These are phyloP conservation scores for Rhizopogon sp. DNA, from an alignment of 768 basidiomycete species.

Conservation along the genomic window DNA sequence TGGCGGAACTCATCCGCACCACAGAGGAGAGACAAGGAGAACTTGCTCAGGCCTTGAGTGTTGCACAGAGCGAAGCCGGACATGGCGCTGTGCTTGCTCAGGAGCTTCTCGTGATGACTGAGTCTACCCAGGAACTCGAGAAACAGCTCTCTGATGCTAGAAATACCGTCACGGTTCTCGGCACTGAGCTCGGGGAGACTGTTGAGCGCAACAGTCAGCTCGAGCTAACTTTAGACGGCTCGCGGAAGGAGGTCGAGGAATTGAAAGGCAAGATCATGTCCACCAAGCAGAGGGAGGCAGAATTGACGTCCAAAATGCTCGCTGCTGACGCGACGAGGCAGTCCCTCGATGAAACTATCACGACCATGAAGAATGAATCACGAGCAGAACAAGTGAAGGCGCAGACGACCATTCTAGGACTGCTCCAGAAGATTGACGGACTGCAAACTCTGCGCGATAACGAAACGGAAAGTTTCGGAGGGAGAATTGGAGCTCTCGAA, in stretches of 20 bases:
- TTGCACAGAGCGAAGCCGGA: background rate
- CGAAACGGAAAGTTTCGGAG: background rate
- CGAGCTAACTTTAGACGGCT: background rate
- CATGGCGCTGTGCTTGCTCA: background rate
- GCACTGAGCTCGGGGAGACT: background rate
- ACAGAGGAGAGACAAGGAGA: conserved; percentile 8
- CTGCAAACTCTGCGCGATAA: conserved; percentile 4
- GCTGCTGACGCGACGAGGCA: background rate
- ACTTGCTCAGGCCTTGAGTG: background rate
- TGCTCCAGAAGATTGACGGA: conserved; percentile 6
- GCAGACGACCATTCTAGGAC: conserved; percentile 4
- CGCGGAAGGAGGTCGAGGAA: background rate
- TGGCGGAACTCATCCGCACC: conserved; percentile 4
- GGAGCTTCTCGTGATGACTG: background rate
- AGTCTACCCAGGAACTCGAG: background rate
- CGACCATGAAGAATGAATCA: background rate
- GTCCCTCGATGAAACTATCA: background rate
- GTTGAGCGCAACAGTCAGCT: background rate
- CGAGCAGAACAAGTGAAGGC: conserved; percentile 1
- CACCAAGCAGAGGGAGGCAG: background rate
- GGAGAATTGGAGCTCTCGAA: background rate
- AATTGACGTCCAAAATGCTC: background rate
- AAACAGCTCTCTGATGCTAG: background rate
- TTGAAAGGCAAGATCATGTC: background rate
- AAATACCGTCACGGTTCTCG: background rate